Percentiles rank a stretch among this genome's conserved stretches.
Evolutionary conservation across 768 basidiomycete genomes (phyloP).

Genomic region (Boletus subparvulus): DNA sequence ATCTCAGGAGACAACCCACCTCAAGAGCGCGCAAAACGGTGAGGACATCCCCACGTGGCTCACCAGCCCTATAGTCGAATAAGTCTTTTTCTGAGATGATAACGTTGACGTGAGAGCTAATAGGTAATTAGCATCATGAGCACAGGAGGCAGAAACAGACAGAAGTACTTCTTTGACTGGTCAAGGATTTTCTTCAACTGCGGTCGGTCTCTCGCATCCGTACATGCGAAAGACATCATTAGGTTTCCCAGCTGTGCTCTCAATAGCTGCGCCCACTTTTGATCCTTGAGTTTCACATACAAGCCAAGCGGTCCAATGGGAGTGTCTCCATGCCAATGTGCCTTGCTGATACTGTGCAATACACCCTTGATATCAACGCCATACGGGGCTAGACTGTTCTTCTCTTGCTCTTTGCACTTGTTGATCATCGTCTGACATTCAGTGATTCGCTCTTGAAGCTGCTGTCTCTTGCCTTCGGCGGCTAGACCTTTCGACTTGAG

Average conservation of each 20-base stretch:
- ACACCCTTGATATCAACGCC: constrained; percentile 61
- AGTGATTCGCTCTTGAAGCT: constrained; percentile 42
- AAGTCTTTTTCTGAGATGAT: constrained; percentile 69
- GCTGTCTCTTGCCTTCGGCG: constrained; percentile 33
- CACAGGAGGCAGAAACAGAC: constrained; percentile 8
- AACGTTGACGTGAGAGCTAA: constrained; percentile 50
- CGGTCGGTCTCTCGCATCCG: constrained; percentile 60
- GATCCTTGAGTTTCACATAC: constrained; percentile 72
- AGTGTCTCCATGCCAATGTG: constrained; percentile 60
- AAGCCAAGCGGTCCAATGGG: constrained; percentile 82
- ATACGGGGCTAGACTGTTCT: constrained; percentile 60
- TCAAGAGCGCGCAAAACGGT: constrained; percentile 84
- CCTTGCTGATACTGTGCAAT: constrained; percentile 48
- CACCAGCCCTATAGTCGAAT: constrained; percentile 78
- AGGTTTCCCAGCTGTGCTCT: constrained; percentile 54
- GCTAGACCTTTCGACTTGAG: constrained; percentile 37
- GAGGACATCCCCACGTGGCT: constrained; percentile 57
- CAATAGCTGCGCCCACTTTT: constrained; percentile 65
- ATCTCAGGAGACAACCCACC: constrained; percentile 40
- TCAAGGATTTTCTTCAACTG: constrained; percentile 57
- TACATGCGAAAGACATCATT: constrained; percentile 74
- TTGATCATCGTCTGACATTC: constrained; percentile 51
- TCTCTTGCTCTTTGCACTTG: constrained; percentile 49
- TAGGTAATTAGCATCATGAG: constrained; percentile 9
- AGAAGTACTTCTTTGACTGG: constrained; percentile 62